A percentile compares a stretch with the other conserved stretches of the same genome.
phyloP scores from a whole-genome alignment of 306 rosid genomes.

The Morella rubra region DNA sequence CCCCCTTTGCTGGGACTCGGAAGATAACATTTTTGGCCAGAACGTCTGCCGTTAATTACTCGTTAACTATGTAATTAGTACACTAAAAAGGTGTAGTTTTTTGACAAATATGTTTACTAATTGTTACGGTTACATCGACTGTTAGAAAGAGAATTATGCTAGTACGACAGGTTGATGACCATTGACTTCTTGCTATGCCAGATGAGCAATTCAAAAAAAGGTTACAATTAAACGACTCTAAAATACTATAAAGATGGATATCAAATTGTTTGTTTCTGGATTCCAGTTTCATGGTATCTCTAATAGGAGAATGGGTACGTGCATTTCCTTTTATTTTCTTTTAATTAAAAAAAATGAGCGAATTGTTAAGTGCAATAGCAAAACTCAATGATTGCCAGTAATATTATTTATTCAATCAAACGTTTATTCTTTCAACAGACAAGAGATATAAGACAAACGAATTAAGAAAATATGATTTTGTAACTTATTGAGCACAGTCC shows the following conservation, averaged over 20 bases:
- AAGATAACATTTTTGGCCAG: neutral
- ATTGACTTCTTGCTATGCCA: neutral
- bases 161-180: neutral
- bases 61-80: no score
- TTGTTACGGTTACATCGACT: neutral
- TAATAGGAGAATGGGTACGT: no score
- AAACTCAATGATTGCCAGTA: neutral
- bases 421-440: neutral
- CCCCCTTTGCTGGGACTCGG: no score
- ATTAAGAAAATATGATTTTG: neutral
- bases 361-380: neutral
- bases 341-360: neutral
- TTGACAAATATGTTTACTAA: neutral
- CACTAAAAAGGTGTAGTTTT: no score
- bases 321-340: no score
- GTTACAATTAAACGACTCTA: neutral
- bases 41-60: neutral
- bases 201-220: neutral
- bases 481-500: slow-evolving; percentile 3
- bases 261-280: neutral
- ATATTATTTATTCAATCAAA: neutral
- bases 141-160: neutral
- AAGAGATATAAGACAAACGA: neutral
- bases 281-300: neutral
- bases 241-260: neutral